Evolutionary conservation across 2,329 filamentous ascomycete species (phyloP).

Genomic region (Colletotrichum sp.): DNA sequence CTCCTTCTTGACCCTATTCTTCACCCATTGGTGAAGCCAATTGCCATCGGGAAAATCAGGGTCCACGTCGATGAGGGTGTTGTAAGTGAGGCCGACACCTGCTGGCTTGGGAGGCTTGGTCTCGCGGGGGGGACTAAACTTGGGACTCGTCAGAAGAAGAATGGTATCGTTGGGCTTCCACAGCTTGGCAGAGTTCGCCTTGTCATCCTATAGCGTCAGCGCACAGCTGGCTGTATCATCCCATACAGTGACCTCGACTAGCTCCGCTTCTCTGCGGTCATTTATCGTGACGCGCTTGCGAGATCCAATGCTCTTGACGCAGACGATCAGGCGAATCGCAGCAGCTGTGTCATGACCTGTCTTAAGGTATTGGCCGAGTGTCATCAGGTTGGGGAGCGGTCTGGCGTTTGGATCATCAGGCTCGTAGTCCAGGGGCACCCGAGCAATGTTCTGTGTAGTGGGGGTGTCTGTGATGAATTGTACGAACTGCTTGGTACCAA

Average conservation of each 20-base stretch:
- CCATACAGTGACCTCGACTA: conserved; percentile 57
- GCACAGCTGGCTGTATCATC: conserved; percentile 61
- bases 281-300: conserved; percentile 48
- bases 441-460: conserved; percentile 34
- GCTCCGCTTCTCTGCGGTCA: conserved; percentile 28
- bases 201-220: conserved; percentile 61
- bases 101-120: background rate
- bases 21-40: conserved; percentile 57
- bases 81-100: conserved; percentile 37
- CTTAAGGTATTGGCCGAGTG: conserved; percentile 57
- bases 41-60: conserved; percentile 57
- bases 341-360: conserved; percentile 55
- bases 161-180: conserved; percentile 55
- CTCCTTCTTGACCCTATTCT: conserved; percentile 51
- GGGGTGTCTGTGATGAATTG: conserved; percentile 53
- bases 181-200: conserved; percentile 44
- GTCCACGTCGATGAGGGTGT: conserved; percentile 60
- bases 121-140: background rate
- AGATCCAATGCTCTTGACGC: conserved; percentile 61
- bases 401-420: background rate
- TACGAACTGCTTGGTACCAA: conserved; percentile 52
- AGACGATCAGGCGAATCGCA: conserved; percentile 58
- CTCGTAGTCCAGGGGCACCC: conserved; percentile 48
- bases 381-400: conserved; percentile 56
- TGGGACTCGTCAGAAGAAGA: conserved; percentile 54